Conservation (phyloP, 2,329 filamentous ascomycete genomes). For the Penicillium sp. region DNA sequence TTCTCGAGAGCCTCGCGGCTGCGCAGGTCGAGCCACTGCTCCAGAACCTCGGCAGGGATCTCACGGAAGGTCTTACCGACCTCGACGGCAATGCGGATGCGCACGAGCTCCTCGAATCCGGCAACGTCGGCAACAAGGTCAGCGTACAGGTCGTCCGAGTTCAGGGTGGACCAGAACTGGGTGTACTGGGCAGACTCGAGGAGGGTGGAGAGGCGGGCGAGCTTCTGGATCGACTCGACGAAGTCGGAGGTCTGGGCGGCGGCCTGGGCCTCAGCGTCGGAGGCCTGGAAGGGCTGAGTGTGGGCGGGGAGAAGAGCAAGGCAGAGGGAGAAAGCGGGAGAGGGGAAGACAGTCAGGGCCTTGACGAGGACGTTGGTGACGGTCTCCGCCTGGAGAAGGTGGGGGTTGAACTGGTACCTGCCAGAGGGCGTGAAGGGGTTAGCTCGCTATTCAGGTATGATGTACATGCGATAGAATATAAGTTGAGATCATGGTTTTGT, state of each 20-base stretch:
- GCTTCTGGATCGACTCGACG: conserved; percentile 81
- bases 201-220: conserved; percentile 71
- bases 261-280: conserved; percentile 37
- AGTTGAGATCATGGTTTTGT: conserved; percentile 2
- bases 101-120: conserved; percentile 90
- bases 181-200: conserved; percentile 85
- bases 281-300: conserved; percentile 56
- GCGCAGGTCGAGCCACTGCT: conserved; percentile 64
- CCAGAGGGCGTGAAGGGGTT: no score
- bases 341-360: conserved; percentile 92
- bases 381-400: conserved; percentile 91
- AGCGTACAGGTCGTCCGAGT: conserved; percentile 89
- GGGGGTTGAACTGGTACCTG: conserved; percentile 96
- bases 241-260: conserved; percentile 44
- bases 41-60: conserved; percentile 58
- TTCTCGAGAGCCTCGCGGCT: conserved; percentile 60
- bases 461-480: no score
- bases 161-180: conserved; percentile 84
- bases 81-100: conserved; percentile 78
- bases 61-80: conserved; percentile 73
- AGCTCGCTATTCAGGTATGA: no score
- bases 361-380: conserved; percentile 99
- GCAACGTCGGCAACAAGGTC: conserved; percentile 88
- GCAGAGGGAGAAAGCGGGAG: conserved; percentile 85
- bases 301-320: conserved; percentile 87